Base-by-base conservation (phyloP, 495 filamentous ascomycete species). In the Aspergillus bertholletiae region DNA sequence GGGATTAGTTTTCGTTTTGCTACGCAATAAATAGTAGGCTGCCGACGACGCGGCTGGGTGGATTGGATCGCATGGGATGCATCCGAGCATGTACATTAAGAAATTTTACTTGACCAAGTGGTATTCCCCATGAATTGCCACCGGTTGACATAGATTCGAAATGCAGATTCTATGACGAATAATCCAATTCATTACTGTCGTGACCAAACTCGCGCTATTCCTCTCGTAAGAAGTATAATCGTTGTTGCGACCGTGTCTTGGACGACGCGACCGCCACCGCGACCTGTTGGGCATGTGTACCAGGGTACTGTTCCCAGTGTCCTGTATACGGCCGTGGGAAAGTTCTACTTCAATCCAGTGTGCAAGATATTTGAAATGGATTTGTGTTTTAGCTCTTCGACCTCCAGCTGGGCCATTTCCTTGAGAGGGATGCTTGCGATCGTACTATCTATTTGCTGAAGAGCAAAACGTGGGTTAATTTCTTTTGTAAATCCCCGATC, bases 21-120 rank as follows among this genome's bases (percentile, higher is more conserved):
- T 61, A 60, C 58, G 64, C 64, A 61, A 65, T 64, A 65, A 68
- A 69, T 74, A 68, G 65, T 71, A 70, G 54, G 57, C 64, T 65
- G 65, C 58, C 60, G 49, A 60, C 58, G 28, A 48, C 57, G 55
- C 57, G 56, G 56, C 55, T 64, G 70, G 62, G 63, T 67, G 69
- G 69, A 65, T 64, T 67, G 66, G 66, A 17, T 45, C 24, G 71
- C 68, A 72, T 68, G 71, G 26, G 67, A 62, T 57, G 51, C 56
- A 56, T 54, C 58, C 56, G 60, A 61, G 55, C 66, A 72, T 76
- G 73, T 76, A 76, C 70, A 76, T 76, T 74, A 73, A 53, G 58
- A 60, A 64, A 22, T 52, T 55, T 26, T 58, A 47, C 61, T 59
- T 59, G 11, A 63, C 52, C 57, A 56, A 54, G 62, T 60, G 66